A percentile compares a stretch with the other conserved stretches of the same genome.
phyloP scores from a whole-genome alignment of 345 rosid species.

The Combretum micranthum region DNA sequence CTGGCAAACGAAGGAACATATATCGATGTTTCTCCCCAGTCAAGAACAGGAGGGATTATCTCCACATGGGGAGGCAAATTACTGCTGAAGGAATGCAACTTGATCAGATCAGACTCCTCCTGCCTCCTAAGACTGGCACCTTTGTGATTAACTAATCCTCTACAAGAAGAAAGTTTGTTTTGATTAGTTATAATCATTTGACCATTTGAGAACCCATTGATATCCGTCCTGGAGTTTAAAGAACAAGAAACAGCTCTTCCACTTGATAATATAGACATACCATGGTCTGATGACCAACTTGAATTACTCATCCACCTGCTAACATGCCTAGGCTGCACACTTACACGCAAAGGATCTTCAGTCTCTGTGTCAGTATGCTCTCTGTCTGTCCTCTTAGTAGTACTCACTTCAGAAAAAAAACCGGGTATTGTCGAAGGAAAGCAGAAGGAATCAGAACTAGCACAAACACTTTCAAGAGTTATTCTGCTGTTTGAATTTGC shows the following conservation, averaged over 20 bases:
- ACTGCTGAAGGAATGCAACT: conserved; percentile 24
- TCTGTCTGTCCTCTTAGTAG: conserved; percentile 17
- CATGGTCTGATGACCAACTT: conserved; percentile 35
- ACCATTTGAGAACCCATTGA: conserved; percentile 23
- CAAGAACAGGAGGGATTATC: conserved; percentile 46
- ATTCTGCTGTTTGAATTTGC: conserved; percentile 16
- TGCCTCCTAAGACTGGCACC: conserved; percentile 20
- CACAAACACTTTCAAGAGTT: conserved; percentile 30
- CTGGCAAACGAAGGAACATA: conserved; percentile 47
- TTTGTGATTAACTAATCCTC: conserved; percentile 23
- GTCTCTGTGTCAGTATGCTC: conserved; percentile 26
- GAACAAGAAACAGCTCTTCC: conserved; percentile 53
- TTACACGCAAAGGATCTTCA: conserved; percentile 16
- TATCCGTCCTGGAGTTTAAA: conserved; percentile 26
- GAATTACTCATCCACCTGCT: conserved; percentile 21
- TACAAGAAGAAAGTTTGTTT: conserved; percentile 35
- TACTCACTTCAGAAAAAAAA: conserved; percentile 19
- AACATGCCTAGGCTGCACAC: conserved; percentile 22
- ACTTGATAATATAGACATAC: conserved; percentile 35
- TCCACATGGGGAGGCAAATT: conserved; percentile 30
- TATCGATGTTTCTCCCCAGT: conserved; percentile 49
- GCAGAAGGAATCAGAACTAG: conserved; percentile 43
- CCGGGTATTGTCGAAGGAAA: conserved; percentile 60
- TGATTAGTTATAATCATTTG: conserved; percentile 20
- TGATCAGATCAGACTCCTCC: conserved; percentile 21